Evolutionary conservation across 495 filamentous ascomycete species (phyloP), one percentile per base, ranked within the genome.

Genomic region (Terfezia claveryi): DNA sequence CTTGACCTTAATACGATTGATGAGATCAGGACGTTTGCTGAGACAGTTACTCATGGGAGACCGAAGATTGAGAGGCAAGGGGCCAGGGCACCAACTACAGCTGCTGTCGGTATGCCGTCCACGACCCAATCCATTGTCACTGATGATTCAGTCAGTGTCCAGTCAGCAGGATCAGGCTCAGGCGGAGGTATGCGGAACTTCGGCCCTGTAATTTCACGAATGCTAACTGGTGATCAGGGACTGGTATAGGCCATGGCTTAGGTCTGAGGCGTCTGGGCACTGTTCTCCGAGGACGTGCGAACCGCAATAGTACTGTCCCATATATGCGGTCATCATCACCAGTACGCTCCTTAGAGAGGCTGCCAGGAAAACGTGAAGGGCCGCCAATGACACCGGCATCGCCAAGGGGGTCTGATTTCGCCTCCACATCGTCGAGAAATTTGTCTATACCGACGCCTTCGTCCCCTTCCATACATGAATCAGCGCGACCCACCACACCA

Each of bases 21-120:
- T 64, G 92, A 99, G 67, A 93, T 96, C 55, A 86, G 85, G 65
- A 83, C 80, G 27, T 96, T 91, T 67, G 80, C 79, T 6, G 63
- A 70, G 37, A 71, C 72, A 52, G 71, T 63, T 12, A 71, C 68
- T 1, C 58, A 65, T 16, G 75, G 76, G 27, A 59, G 57, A 49
- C 54, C 53, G 20, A 62, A 55, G 53, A 62, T 66, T 38, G 63
- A 66, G 53, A 55, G 63, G 49, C 60, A 66, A 54, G 59, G 57
- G 71, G 76, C 61, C 68, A 73, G 59, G 72, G 61, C 63, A 58
- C 58, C 59, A n/a, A 58, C 69, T 49, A 59, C 56, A 55, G 62
- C 62, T 37, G 59, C 59, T 23, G 63, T 57, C 68, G 53, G 72
- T 72, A 59, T 67, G 68, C 58, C 70, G 62, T 59, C 50, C 16